Evolutionary conservation across 441 rosid genomes (phyloP).

Genomic region (Eruca vesicaria): DNA sequence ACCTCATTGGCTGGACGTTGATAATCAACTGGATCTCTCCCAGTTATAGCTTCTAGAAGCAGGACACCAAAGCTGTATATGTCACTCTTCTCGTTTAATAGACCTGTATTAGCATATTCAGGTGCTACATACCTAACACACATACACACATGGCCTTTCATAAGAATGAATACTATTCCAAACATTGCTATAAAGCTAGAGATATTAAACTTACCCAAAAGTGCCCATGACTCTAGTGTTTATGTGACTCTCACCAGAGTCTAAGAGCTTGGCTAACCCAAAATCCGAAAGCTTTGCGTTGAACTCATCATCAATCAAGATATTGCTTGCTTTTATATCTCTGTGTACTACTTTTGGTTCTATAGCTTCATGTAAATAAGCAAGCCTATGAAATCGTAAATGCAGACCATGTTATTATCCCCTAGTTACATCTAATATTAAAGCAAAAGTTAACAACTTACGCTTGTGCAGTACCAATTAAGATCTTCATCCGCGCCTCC

Average conservation of each 20-base stretch:
- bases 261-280: slow-evolving; percentile 80
- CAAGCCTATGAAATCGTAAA: slow-evolving; percentile 48
- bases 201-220: slow-evolving; percentile 51
- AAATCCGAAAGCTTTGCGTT: slow-evolving; percentile 81
- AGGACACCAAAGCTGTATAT: slow-evolving; percentile 95
- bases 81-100: slow-evolving; percentile 94
- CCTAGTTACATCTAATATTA: slow-evolving; percentile 6
- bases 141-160: slow-evolving; percentile 8
- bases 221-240: slow-evolving; percentile 83
- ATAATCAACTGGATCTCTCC: slow-evolving; percentile 97
- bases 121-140: slow-evolving; percentile 88
- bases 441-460: slow-evolving; percentile 45
- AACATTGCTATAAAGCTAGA: not conserved
- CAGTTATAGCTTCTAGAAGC: slow-evolving; percentile 85
- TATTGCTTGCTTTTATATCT: slow-evolving; percentile 82
- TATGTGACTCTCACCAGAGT: slow-evolving; percentile 69
- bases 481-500: slow-evolving; percentile 79
- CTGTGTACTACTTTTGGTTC: slow-evolving; percentile 86
- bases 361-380: slow-evolving; percentile 81
- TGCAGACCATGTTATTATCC: slow-evolving; percentile 7
- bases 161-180: not conserved
- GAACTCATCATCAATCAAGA: slow-evolving; percentile 69
- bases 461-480: slow-evolving; percentile 78
- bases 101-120: slow-evolving; percentile 93
- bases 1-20: slow-evolving; percentile 95